Percentiles rank a stretch among this genome's conserved stretches.
These are phyloP conservation scores for Klebsormidium nitens DNA, from an alignment of 139 green algal genomes.

Conservation along the genomic window DNA sequence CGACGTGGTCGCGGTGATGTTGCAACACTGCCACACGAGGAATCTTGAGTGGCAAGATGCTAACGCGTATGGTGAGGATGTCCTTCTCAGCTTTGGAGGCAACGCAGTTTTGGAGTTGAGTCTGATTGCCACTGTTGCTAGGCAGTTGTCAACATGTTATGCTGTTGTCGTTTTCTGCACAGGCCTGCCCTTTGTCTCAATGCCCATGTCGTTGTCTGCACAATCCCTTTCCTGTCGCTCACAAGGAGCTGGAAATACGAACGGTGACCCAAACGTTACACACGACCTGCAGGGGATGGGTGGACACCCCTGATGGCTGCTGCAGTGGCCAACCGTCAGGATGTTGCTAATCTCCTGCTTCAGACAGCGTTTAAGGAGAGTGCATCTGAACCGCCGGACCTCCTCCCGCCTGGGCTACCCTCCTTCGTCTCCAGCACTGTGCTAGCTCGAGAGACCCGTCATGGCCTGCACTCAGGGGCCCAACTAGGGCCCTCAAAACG, in stretches of 20 bases:
- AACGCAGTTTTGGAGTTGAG: constrained; percentile 1
- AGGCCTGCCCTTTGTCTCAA: too few relatives aligned
- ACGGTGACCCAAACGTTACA: too few relatives aligned
- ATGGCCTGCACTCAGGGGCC: too few relatives aligned
- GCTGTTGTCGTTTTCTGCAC: constrained; percentile 10
- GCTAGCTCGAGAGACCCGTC: too few relatives aligned
- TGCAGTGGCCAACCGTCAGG: constrained; percentile 55
- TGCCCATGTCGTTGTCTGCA: too few relatives aligned
- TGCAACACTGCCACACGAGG: constrained; percentile 44
- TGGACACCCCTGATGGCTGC: constrained; percentile 88
- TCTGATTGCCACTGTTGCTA: constrained; percentile 4
- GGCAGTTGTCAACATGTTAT: not conserved
- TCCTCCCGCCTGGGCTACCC: too few relatives aligned
- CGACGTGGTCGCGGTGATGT: constrained; percentile 54
- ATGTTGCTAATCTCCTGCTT: constrained; percentile 51
- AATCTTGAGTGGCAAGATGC: constrained; percentile 58
- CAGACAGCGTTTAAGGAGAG: too few relatives aligned
- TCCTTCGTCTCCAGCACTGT: too few relatives aligned
- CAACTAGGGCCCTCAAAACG: too few relatives aligned
- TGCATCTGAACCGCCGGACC: too few relatives aligned
- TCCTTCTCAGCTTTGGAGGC: constrained; percentile 51
- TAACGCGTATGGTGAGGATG: constrained; percentile 18
- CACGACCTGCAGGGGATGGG: constrained; percentile 57
- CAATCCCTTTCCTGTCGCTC: too few relatives aligned
- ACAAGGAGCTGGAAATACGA: too few relatives aligned